Conservation (phyloP, 768 basidiomycete genomes). For the Sistotremastrum suecicum region DNA sequence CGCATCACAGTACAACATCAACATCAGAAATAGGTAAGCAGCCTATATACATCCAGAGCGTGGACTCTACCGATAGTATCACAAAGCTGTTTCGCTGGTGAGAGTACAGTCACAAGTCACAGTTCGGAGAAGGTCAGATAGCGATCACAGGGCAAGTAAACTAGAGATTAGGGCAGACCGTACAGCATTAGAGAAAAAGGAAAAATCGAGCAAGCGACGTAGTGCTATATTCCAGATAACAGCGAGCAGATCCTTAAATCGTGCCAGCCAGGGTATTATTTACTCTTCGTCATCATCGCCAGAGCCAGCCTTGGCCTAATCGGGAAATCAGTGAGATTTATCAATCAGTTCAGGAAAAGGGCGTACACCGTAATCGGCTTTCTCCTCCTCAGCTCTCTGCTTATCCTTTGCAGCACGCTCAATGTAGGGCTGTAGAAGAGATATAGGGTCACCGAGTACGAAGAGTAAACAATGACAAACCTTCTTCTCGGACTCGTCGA, state of each 20-base stretch:
- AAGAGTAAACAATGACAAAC: conserved; percentile 23
- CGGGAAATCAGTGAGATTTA: too few species aligned
- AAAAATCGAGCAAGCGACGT: neutral
- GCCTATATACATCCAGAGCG: too few species aligned
- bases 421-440: conserved; percentile 56
- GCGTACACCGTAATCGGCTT: conserved; percentile 32
- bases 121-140: neutral
- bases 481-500: conserved; percentile 85
- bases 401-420: conserved; percentile 84
- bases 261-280: neutral
- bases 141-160: neutral
- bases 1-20: too few species aligned
- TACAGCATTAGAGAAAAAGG: neutral
- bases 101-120: neutral
- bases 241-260: neutral
- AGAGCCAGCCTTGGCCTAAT: conserved; percentile 11
- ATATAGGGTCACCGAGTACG: conserved; percentile 1
- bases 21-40: too few species aligned
- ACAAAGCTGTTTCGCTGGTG: neutral
- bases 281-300: conserved; percentile 1
- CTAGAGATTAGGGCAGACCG: neutral
- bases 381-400: conserved; percentile 72
- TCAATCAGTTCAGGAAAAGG: neutral
- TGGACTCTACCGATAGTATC: too few species aligned
- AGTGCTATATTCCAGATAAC: neutral